Percentiles rank a stretch among this genome's conserved stretches.
These are phyloP conservation scores for Entomortierella lignicola DNA, from an alignment of 192 early-diverging fungal species.

Conservation along the genomic window DNA sequence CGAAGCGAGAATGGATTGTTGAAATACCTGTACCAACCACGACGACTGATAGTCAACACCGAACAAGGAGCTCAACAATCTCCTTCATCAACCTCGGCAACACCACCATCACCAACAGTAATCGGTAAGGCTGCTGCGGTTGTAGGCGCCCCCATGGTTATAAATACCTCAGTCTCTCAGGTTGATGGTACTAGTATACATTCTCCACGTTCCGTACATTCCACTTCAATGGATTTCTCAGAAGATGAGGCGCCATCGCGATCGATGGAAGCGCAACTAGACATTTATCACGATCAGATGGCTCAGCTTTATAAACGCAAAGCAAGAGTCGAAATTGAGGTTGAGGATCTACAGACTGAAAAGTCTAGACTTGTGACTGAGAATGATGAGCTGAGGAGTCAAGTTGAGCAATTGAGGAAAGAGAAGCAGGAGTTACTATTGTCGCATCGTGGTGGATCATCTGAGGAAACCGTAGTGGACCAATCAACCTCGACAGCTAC, in stretches of 20 bases:
- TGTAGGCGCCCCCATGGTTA: not conserved
- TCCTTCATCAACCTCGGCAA: not conserved
- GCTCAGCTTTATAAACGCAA: slow-evolving; percentile 35
- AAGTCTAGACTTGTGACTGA: slow-evolving; percentile 11
- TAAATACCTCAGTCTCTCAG: not conserved
- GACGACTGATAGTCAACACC: not conserved
- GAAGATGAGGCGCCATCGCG: not conserved
- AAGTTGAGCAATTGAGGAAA: slow-evolving; percentile 24
- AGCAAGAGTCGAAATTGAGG: slow-evolving; percentile 23
- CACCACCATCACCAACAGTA: not conserved
- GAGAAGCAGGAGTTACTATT: slow-evolving; percentile 23
- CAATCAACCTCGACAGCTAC: not conserved
- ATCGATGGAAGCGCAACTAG: slow-evolving; percentile 10
- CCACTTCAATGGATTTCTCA: not conserved
- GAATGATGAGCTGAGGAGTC: slow-evolving; percentile 8
- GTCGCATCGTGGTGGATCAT: not conserved
- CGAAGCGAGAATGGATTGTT: slow-evolving; percentile 20
- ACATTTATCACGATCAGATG: slow-evolving; percentile 28
- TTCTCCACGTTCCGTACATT: not conserved
- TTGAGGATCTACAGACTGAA: slow-evolving; percentile 18
- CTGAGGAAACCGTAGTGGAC: not conserved
- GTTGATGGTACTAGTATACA: not conserved
- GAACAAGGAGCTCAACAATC: not conserved
- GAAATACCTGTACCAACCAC: slow-evolving; percentile 42
- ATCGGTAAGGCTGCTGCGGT: not conserved